Conservation (phyloP, 345 rosid species). For the Aegle marmelos region DNA sequence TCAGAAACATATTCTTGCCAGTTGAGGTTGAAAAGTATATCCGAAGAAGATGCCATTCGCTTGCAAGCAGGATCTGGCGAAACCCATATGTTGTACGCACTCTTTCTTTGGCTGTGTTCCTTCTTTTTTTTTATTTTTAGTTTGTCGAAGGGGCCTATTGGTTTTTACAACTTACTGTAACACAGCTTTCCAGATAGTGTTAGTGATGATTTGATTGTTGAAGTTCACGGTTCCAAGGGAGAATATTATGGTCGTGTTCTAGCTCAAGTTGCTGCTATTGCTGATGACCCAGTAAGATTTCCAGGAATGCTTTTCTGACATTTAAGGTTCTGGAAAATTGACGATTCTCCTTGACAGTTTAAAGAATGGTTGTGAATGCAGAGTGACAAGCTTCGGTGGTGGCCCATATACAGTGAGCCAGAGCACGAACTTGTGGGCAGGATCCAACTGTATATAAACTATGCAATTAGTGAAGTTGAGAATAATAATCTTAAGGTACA, state of each 20-base stretch:
- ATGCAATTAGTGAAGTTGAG: slow-evolving; percentile 77
- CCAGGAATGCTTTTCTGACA: background rate
- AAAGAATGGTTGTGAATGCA: slow-evolving; percentile 34
- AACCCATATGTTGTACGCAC: slow-evolving; percentile 75
- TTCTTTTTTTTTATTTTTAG: slow-evolving; percentile 14
- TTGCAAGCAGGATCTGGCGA: slow-evolving; percentile 93
- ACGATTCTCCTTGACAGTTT: slow-evolving; percentile 9
- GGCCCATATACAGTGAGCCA: slow-evolving; percentile 89
- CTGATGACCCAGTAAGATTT: slow-evolving; percentile 68
- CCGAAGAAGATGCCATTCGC: slow-evolving; percentile 70
- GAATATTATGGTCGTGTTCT: slow-evolving; percentile 72
- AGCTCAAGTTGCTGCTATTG: slow-evolving; percentile 76
- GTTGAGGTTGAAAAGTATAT: slow-evolving; percentile 73
- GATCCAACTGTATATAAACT: slow-evolving; percentile 63
- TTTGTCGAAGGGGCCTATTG: background rate
- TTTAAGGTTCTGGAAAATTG: slow-evolving; percentile 6
- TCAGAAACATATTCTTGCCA: slow-evolving; percentile 79
- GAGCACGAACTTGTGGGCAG: slow-evolving; percentile 92
- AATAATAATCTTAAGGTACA: slow-evolving; percentile 51
- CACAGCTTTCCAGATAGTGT: slow-evolving; percentile 90
- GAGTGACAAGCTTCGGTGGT: slow-evolving; percentile 88
- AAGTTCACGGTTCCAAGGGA: slow-evolving; percentile 85
- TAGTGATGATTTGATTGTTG: slow-evolving; percentile 81
- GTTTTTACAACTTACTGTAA: slow-evolving; percentile 11
- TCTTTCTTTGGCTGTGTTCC: slow-evolving; percentile 8